Conservation (phyloP, 2,329 filamentous ascomycete genomes). For the Cladosporium sp. region DNA sequence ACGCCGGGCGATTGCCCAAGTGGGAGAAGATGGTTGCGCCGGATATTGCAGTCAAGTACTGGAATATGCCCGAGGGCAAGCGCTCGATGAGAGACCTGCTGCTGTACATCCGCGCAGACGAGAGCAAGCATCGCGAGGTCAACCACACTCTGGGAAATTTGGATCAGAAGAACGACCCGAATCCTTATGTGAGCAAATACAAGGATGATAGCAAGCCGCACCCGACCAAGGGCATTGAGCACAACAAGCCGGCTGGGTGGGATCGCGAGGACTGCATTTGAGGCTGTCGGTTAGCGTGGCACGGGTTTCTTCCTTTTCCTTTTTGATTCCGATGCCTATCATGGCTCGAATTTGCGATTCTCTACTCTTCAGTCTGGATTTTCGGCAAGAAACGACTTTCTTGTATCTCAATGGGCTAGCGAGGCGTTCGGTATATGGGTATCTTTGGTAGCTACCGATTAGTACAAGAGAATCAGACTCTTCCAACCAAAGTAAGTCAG, state of each 20-base stretch:
- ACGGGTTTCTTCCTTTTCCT: background rate
- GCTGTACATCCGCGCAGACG: constrained; percentile 85
- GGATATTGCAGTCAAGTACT: constrained; percentile 87
- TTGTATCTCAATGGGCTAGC: background rate
- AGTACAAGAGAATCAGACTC: background rate
- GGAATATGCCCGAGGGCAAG: constrained; percentile 85
- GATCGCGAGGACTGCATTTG: constrained; percentile 65
- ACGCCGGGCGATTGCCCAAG: constrained; percentile 76
- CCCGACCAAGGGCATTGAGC: constrained; percentile 66
- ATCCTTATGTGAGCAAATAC: constrained; percentile 85
- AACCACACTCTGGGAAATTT: constrained; percentile 94
- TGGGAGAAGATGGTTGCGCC: constrained; percentile 80
- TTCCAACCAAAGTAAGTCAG: background rate
- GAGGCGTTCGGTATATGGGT: constrained; percentile 7
- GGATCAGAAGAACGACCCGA: constrained; percentile 81
- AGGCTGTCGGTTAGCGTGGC: background rate
- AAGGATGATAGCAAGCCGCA: constrained; percentile 67
- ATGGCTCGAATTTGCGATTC: background rate
- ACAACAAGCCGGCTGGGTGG: constrained; percentile 71
- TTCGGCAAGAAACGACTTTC: background rate
- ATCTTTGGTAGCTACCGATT: background rate
- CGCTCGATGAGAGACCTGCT: constrained; percentile 83
- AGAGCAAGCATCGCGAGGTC: constrained; percentile 78
- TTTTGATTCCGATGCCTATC: background rate
- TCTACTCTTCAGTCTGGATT: constrained; percentile 2